Percentiles rank a stretch among this genome's conserved stretches.
These are phyloP conservation scores for Metschnikowia cubensis DNA, from an alignment of 805 yeast species.

Conservation along the genomic window DNA sequence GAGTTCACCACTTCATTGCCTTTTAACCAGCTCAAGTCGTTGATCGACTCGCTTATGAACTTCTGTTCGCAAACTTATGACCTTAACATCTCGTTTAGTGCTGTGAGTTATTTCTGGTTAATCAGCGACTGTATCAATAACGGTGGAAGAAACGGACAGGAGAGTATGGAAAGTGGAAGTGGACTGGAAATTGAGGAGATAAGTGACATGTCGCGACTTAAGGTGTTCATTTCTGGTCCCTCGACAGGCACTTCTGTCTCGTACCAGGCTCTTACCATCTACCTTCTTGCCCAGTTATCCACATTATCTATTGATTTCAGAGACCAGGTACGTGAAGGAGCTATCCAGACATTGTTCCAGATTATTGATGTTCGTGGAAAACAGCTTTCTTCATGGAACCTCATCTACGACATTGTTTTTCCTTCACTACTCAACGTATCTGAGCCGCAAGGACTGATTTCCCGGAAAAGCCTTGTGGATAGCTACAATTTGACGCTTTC, in stretches of 20 bases:
- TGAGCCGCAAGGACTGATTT: conserved; percentile 16
- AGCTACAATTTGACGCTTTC: conserved; percentile 57
- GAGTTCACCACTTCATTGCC: conserved; percentile 80
- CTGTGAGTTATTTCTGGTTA: conserved; percentile 89
- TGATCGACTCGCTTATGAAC: conserved; percentile 67
- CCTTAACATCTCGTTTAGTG: conserved; percentile 83
- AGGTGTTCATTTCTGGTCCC: conserved; percentile 6
- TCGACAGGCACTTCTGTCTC: conserved; percentile 5
- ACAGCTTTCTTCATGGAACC: conserved; percentile 57
- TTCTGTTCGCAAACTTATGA: conserved; percentile 72
- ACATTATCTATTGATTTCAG: conserved; percentile 61
- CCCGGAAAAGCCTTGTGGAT: conserved; percentile 50
- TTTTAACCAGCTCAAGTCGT: conserved; percentile 51
- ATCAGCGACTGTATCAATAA: conserved; percentile 66
- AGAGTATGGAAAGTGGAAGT: neutral
- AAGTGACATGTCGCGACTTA: conserved; percentile 4
- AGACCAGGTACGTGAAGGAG: conserved; percentile 83
- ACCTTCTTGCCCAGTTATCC: conserved; percentile 50
- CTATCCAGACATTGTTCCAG: conserved; percentile 83
- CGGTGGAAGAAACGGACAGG: neutral
- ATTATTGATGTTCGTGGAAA: conserved; percentile 37
- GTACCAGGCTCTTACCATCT: conserved; percentile 53
- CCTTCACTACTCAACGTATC: conserved; percentile 42
- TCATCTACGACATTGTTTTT: conserved; percentile 63
- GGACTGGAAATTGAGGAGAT: neutral